These are phyloP conservation scores for Kazachstania sp. DNA, from an alignment of 1,139 yeast genomes.

Conservation along the genomic window DNA sequence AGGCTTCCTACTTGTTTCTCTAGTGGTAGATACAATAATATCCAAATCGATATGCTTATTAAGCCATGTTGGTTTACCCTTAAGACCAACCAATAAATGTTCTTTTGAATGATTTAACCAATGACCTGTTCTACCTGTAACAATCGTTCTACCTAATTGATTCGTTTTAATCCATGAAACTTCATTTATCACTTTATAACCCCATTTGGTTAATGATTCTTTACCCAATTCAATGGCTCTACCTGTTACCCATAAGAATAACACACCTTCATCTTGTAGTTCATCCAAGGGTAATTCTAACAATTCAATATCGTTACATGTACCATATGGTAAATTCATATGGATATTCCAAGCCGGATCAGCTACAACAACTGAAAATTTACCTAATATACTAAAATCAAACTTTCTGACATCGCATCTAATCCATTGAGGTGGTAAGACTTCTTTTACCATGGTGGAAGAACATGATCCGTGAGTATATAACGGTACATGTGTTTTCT, in stretches of 20 bases:
- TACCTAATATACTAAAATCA: slow-evolving; percentile 63
- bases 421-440: slow-evolving; percentile 72
- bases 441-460: slow-evolving; percentile 28
- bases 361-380: slow-evolving; percentile 79
- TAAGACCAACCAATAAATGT: slow-evolving; percentile 74
- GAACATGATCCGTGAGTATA: slow-evolving; percentile 51
- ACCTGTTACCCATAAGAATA: slow-evolving; percentile 90
- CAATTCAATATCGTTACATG: slow-evolving; percentile 66
- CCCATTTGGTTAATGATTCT: slow-evolving; percentile 70
- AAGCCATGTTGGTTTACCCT: slow-evolving; percentile 75
- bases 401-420: slow-evolving; percentile 70
- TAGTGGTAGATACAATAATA: slow-evolving; percentile 67
- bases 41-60: slow-evolving; percentile 61
- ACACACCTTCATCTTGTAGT: slow-evolving; percentile 74
- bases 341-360: slow-evolving; percentile 92
- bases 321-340: slow-evolving; percentile 72
- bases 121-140: slow-evolving; percentile 94
- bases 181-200: slow-evolving; percentile 69
- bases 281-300: slow-evolving; percentile 54
- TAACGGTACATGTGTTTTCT: slow-evolving; percentile 32
- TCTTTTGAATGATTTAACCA: slow-evolving; percentile 96
- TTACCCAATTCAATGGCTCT: slow-evolving; percentile 85
- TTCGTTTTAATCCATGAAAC: slow-evolving; percentile 86
- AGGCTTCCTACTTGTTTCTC: slow-evolving; percentile 87
- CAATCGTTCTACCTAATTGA: slow-evolving; percentile 78